Percentiles rank a stretch among this genome's conserved stretches.
Conservation (phyloP, 2,329 filamentous ascomycete genomes). For the Orbilia javanica region DNA sequence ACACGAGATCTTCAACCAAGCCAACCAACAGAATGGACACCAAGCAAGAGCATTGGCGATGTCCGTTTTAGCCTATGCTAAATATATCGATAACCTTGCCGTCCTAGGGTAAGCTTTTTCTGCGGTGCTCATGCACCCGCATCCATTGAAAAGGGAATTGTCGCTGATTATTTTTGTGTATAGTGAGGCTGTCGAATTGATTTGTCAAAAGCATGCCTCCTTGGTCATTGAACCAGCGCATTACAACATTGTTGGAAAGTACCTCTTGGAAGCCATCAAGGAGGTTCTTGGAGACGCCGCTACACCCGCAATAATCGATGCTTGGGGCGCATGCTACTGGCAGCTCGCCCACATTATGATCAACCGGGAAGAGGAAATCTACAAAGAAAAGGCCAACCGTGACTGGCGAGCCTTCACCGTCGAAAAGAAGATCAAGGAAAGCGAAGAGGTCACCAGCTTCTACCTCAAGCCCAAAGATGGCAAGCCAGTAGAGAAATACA, state of each 20-base stretch:
- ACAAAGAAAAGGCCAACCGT: conserved; percentile 66
- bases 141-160: background rate
- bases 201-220: conserved; percentile 81
- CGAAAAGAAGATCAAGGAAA: conserved; percentile 73
- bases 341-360: conserved; percentile 80
- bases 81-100: conserved; percentile 69
- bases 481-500: conserved; percentile 72
- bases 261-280: conserved; percentile 77
- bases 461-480: conserved; percentile 77
- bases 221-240: conserved; percentile 78
- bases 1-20: conserved; percentile 77
- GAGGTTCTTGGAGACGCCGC: conserved; percentile 76
- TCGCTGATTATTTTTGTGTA: background rate
- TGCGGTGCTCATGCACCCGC: background rate
- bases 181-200: conserved; percentile 73
- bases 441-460: conserved; percentile 76
- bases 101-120: conserved; percentile 31
- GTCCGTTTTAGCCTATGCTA: conserved; percentile 78
- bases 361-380: conserved; percentile 73
- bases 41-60: conserved; percentile 78
- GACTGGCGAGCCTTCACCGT: conserved; percentile 72
- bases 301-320: conserved; percentile 75
- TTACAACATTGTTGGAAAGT: conserved; percentile 77
- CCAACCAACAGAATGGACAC: conserved; percentile 76
- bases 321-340: conserved; percentile 79